These are phyloP conservation scores for Penicillium atrosanguineum DNA, from an alignment of 495 filamentous ascomycete genomes.

Conservation along the genomic window DNA sequence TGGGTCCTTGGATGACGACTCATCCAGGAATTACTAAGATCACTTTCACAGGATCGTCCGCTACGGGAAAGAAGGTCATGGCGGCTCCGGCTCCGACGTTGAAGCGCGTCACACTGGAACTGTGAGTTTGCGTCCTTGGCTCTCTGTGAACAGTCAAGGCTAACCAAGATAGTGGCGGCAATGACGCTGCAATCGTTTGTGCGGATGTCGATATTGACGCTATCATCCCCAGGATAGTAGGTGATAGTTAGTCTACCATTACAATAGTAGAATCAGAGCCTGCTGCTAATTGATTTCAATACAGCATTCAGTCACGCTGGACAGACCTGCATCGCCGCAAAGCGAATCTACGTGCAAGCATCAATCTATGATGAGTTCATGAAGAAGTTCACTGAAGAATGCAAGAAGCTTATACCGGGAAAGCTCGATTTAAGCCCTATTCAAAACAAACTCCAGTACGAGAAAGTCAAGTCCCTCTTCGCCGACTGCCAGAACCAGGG, in stretches of 20 bases:
- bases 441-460: slow-evolving; percentile 53
- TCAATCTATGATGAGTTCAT: slow-evolving; percentile 58
- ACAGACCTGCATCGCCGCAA: slow-evolving; percentile 54
- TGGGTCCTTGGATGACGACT: slow-evolving; percentile 49
- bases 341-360: slow-evolving; percentile 65
- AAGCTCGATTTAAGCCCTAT: slow-evolving; percentile 22
- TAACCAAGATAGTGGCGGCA: slow-evolving; percentile 45
- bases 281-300: slow-evolving; percentile 24
- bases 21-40: slow-evolving; percentile 61
- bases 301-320: slow-evolving; percentile 12
- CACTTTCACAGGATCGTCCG: slow-evolving; percentile 59
- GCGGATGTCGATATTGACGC: slow-evolving; percentile 59
- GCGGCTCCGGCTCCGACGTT: slow-evolving; percentile 51
- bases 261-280: slow-evolving; percentile 30
- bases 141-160: no score
- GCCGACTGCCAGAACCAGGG: slow-evolving; percentile 40
- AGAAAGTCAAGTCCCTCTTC: slow-evolving; percentile 44
- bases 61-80: slow-evolving; percentile 60
- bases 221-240: no score
- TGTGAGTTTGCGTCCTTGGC: slow-evolving; percentile 13
- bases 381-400: slow-evolving; percentile 44
- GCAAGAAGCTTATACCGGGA: no score
- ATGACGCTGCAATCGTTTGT: slow-evolving; percentile 61
- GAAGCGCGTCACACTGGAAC: slow-evolving; percentile 52
- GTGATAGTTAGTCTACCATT: no score